Base-by-base conservation (phyloP, 805 yeast species). In the Scheffersomyces lignosus region DNA sequence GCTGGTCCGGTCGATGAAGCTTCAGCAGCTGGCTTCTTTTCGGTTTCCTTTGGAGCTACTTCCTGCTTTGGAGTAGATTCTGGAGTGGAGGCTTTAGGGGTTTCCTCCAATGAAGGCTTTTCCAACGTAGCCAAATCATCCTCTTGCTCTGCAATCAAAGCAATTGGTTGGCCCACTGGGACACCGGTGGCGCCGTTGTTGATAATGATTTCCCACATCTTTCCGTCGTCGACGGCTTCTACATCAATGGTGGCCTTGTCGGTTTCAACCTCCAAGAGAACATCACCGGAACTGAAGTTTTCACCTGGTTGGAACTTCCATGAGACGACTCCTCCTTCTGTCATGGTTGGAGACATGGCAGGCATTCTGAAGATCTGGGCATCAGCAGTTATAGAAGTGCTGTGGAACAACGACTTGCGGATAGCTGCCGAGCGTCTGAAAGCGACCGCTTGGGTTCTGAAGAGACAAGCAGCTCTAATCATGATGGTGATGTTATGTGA, bases 301-400 rank as follows among this genome's bases (percentile, higher is more conserved):
- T 87, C 93, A 18, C 83, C 83, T 25, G 62, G 43, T 60, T 89
- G 81, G 53, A 81, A 72, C 58, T 87, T 86, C 99, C 99, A 91
- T 37, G 80, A 73, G 9, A 88, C 87, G 46, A 91, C 77, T 4
- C 96, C 96, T 27, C 99, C 99, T 57, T 82, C 87, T 20, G 89
- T 88, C 99, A 91, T 91, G 5, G 99, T 91, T 29, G 99, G 99
- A 4, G 97, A 90, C 96, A 91, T 87, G 17, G 99, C 97, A 3
- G 99, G 99, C 98, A 91, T 91, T 36, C 73, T 81, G 66, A 87
- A 88, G 25, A 70, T 62, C 15, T 66, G 55, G 4, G 76, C 79
- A 2, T 65, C 73, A 27, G 36, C 29, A 33, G 47, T 44, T 4
- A 39, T 33, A 9, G 48, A 38, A n/a, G 60, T 43, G 12, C 45